Conservation (phyloP, 257 asterid species). For the Ophiorrhiza pumila region DNA sequence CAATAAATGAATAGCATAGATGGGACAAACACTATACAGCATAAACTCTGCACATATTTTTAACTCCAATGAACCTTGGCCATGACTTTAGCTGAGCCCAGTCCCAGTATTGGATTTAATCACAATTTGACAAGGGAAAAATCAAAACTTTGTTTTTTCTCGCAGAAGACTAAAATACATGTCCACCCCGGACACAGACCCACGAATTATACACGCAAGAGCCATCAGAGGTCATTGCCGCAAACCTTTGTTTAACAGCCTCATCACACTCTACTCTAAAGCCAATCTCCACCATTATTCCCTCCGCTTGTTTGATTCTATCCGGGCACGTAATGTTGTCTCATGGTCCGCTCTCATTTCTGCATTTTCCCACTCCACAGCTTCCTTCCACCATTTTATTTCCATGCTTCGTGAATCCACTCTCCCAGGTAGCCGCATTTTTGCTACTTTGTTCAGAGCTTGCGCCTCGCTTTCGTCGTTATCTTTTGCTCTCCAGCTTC, state of each 20-base stretch:
- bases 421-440: slow-evolving; percentile 56
- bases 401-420: slow-evolving; percentile 72
- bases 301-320: slow-evolving; percentile 54
- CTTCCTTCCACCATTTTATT: slow-evolving; percentile 50
- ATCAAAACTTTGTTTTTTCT: no score
- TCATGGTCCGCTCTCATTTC: slow-evolving; percentile 78
- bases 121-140: no score
- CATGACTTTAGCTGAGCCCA: no score
- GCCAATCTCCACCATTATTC: slow-evolving; percentile 45
- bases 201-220: slow-evolving; percentile 58
- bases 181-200: slow-evolving; percentile 31
- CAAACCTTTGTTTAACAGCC: slow-evolving; percentile 49
- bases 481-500: slow-evolving; percentile 55
- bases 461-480: slow-evolving; percentile 37
- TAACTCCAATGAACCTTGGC: no score
- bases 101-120: no score
- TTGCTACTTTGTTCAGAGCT: slow-evolving; percentile 60
- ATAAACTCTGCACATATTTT: no score
- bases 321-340: slow-evolving; percentile 62
- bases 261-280: slow-evolving; percentile 72
- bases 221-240: slow-evolving; percentile 41
- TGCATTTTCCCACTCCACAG: slow-evolving; percentile 39
- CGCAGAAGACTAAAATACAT: neutral
- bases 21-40: no score
- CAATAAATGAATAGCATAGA: no score